Evolutionary conservation across 2,329 filamentous ascomycete species (phyloP), one percentile per base, ranked within the genome.

Genomic region (Sarocladium brachiariae): DNA sequence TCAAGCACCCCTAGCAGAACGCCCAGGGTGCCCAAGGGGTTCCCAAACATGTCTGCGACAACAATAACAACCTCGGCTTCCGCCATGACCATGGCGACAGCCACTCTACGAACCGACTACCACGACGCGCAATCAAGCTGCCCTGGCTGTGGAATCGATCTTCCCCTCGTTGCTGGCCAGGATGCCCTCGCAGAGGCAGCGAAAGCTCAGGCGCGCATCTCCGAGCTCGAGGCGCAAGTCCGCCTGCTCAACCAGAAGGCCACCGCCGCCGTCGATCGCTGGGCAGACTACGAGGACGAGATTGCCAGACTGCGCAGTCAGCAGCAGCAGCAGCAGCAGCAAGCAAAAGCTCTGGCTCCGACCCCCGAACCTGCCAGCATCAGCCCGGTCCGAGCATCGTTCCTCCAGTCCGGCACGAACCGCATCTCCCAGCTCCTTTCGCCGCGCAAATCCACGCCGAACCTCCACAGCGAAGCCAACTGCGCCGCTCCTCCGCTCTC

Each of bases 281-380:
- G 78, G 77, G 85, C 87, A 61, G 84, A 89, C 70, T 90, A 89
- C 73, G 87, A 92, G 68, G 86, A 89, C 66, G 85, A 90, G 64
- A 76, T 90, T 35, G 73, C 80, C 39, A 72, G 68, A 39, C 72
- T 89, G 50, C 80, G 80, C 56, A 69, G 68, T 31, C 58, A 60
- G 55, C 69, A 55, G 55, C 65, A 51, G 30, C 53, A 53, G 18
- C 43, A 35, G 24, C 50, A 50, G 38, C 49, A 33, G 35, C 41
- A 49, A 21, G 10, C 35, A 7, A 45, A 43, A 21, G 33, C 50
- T 7, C 46, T 31, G 2, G 43, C 50, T 11, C 45, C 50, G 23
- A 38, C 33, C 30, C 41, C 35, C 4, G 49, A 50, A 19, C 49
- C 49, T n/a, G 34, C 49, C 14, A 37, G n/a, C n/a, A n/a, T n/a